Evolutionary conservation across 1,139 yeast species (phyloP), one percentile per base, ranked within the genome.

Genomic region (Suhomyces atakaporum): DNA sequence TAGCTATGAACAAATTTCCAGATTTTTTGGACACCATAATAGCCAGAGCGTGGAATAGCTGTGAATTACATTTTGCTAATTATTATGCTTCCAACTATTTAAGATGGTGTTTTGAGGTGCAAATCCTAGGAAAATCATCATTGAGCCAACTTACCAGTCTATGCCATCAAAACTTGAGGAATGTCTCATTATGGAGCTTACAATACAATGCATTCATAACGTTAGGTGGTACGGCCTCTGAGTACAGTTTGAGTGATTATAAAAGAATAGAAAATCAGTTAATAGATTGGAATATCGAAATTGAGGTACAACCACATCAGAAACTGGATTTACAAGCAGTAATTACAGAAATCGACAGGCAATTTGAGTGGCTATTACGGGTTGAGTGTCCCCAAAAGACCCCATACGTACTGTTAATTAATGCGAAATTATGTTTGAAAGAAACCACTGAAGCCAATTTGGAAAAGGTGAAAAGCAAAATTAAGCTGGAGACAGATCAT

Each of bases 61-160:
- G 66, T 44, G 49, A 56, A 21, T 34, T 60, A 27, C 77, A 71
- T 44, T 65, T 53, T 46, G 69, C 73, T 33, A 71, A 70, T 46
- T 71, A 71, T 45, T 66, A 70, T 36, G 75, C 68, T 2, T 54
- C 60, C 21, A 53, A 51, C 33, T 68, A 55, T 37, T 40, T 69
- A 10, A 46, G 54, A 19, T 70, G 74, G 74, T 40, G 60, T 51
- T 26, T 59, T 14, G 46, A 46, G 10, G 22, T 36, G 34, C 36
- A 29, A 1, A 16, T 27, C 7, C 12, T 37, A 4, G 32, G 18
- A n/a, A 10, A 10, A 8, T 23, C 24, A 7, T 9, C 50, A 10
- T 11, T 34, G 14, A 33, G 35, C 5, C 19, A 24, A 5, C 23
- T 56, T 7, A 27, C 33, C 8, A 12, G 12, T 5, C 23, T 33